phyloP scores from a whole-genome alignment of 1,139 yeast species.

The Hanseniaspora uvarum region DNA sequence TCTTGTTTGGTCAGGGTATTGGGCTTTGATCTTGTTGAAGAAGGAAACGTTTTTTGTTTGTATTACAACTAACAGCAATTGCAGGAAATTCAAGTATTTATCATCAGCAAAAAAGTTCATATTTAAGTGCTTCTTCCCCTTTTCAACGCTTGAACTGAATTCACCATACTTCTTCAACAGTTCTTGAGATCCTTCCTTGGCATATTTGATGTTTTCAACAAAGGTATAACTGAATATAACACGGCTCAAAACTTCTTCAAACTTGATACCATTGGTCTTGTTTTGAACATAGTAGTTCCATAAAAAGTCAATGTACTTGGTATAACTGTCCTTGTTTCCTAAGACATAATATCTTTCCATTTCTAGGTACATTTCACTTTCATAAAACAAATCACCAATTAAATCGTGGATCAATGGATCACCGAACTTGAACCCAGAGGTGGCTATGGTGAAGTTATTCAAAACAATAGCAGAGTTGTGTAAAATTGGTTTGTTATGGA shows the following conservation, averaged over 20 bases:
- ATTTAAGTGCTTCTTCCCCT: slow-evolving; percentile 25
- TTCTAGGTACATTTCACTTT: slow-evolving; percentile 34
- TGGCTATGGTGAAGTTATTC: slow-evolving; percentile 12
- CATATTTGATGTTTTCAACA: slow-evolving; percentile 52
- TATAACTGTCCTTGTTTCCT: slow-evolving; percentile 55
- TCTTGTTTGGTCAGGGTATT: slow-evolving; percentile 38
- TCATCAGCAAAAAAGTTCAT: slow-evolving; percentile 29
- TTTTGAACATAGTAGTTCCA: slow-evolving; percentile 44
- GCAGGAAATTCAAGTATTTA: slow-evolving; percentile 55
- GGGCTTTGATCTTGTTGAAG: slow-evolving; percentile 43
- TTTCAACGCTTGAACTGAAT: slow-evolving; percentile 20
- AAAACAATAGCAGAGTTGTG: slow-evolving; percentile 11
- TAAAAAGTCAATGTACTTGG: slow-evolving; percentile 44
- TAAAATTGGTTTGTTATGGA: slow-evolving; percentile 8
- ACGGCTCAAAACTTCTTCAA: slow-evolving; percentile 48
- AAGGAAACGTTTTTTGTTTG: slow-evolving; percentile 44
- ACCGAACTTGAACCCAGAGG: slow-evolving; percentile 41
- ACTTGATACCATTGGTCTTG: slow-evolving; percentile 31
- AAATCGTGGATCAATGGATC: slow-evolving; percentile 67
- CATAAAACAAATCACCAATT: slow-evolving; percentile 56
- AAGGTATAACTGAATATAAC: slow-evolving; percentile 62
- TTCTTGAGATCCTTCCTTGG: slow-evolving; percentile 34
- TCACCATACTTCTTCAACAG: slow-evolving; percentile 35
- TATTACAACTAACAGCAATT: slow-evolving; percentile 54
- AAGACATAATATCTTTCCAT: slow-evolving; percentile 55